Conservation (phyloP, 768 basidiomycete species). For the Hygrocybe coccinea region DNA sequence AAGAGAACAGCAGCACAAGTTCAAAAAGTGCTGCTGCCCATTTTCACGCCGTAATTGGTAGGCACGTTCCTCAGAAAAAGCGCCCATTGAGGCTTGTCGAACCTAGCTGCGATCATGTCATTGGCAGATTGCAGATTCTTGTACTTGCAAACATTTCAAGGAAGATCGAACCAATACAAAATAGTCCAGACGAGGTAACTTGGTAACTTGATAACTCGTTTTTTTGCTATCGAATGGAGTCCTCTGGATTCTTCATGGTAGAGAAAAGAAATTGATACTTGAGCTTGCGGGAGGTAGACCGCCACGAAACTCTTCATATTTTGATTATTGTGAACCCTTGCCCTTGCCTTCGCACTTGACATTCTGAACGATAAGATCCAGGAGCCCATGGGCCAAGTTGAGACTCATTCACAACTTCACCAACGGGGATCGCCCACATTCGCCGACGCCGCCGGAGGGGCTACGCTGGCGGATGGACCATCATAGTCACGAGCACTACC, state of each 20-base stretch:
- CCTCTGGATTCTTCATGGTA: conserved; percentile 45
- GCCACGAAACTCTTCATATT: conserved; percentile 39
- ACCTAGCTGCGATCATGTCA: conserved; percentile 1
- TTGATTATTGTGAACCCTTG: conserved; percentile 33
- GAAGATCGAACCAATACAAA: conserved; percentile 51
- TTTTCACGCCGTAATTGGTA: conserved; percentile 4
- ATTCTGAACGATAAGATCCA: not conserved
- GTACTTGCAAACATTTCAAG: conserved; percentile 46
- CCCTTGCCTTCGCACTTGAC: conserved; percentile 37
- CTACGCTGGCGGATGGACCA: conserved; percentile 22
- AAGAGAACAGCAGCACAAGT: too few relatives aligned
- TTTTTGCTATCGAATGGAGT: conserved; percentile 50
- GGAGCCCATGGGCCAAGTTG: too few relatives aligned
- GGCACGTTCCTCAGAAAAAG: conserved; percentile 6
- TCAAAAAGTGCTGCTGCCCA: not conserved
- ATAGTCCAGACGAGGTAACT: conserved; percentile 53
- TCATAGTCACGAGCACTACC: conserved; percentile 27
- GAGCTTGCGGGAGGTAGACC: conserved; percentile 29
- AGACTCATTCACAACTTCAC: conserved; percentile 38
- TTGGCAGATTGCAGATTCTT: conserved; percentile 30
- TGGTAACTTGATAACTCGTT: conserved; percentile 53
- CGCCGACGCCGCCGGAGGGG: conserved; percentile 28
- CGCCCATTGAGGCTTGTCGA: not conserved
- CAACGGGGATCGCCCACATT: conserved; percentile 50
- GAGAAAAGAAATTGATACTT: conserved; percentile 51